A percentile compares a stretch with the other conserved stretches of the same genome.
Evolutionary conservation across 345 rosid genomes (phyloP).

Genomic region (Eucalyptus brandiana): DNA sequence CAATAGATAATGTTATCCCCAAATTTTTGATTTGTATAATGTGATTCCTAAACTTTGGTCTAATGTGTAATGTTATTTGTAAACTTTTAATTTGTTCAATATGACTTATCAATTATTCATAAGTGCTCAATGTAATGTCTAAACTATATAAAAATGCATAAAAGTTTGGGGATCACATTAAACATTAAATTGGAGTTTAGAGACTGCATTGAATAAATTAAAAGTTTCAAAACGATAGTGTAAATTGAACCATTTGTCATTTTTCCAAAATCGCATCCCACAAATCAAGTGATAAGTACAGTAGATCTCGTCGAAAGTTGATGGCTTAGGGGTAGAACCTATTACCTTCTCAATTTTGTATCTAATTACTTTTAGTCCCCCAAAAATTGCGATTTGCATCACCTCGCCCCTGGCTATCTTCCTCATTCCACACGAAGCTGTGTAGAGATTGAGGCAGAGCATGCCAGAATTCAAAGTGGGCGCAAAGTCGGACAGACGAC

Average conservation of each 20-base stretch:
- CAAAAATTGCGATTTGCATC: background rate
- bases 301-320: background rate
- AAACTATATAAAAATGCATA: rapidly evolving
- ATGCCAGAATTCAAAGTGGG: background rate
- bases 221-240: rapidly evolving
- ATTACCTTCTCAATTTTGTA: background rate
- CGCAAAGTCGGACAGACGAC: background rate
- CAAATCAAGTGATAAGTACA: background rate
- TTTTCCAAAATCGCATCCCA: background rate
- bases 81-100: background rate
- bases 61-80: background rate
- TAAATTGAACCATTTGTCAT: too few relatives aligned
- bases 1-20: rapidly evolving
- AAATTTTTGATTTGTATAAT: rapidly evolving
- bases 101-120: background rate
- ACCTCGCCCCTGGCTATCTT: background rate
- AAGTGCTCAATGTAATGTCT: background rate
- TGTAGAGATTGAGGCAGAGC: background rate
- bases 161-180: rapidly evolving
- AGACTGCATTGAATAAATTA: rapidly evolving
- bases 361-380: background rate
- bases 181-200: rapidly evolving
- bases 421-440: background rate
- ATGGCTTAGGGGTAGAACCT: background rate
- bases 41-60: background rate